A percentile compares a stretch with the other conserved stretches of the same genome.
These are phyloP conservation scores for Lepraria neglecta DNA, from an alignment of 495 filamentous ascomycete genomes.

Conservation along the genomic window DNA sequence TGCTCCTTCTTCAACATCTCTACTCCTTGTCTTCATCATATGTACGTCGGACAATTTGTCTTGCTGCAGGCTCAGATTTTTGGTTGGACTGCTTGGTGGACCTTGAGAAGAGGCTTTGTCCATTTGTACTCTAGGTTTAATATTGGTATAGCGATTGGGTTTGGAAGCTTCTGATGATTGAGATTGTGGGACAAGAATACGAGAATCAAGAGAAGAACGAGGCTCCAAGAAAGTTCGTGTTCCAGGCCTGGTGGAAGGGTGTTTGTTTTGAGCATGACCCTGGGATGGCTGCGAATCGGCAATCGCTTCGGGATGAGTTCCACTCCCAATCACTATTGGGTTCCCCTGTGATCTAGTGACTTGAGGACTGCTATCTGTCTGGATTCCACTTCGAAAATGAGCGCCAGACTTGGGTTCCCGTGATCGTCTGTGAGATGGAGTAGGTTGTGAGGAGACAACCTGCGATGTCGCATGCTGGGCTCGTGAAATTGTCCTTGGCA, in stretches of 20 bases:
- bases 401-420: constrained; percentile 6
- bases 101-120: constrained; percentile 1
- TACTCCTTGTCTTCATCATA: not conserved
- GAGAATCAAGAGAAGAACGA: constrained; percentile 25
- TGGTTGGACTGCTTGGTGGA: not conserved
- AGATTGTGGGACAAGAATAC: constrained; percentile 32
- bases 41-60: not conserved
- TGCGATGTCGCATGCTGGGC: constrained; percentile 41
- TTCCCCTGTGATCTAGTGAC: constrained; percentile 10
- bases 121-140: not conserved
- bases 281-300: constrained; percentile 47
- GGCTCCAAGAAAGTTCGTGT: constrained; percentile 10
- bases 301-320: constrained; percentile 32
- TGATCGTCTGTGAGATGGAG: constrained; percentile 20
- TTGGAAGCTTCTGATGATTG: constrained; percentile 27
- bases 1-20: not conserved
- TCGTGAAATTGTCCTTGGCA: constrained; percentile 32
- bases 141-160: constrained; percentile 23
- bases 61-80: not conserved
- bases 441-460: constrained; percentile 34
- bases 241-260: constrained; percentile 12
- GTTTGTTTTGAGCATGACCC: constrained; percentile 9
- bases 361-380: constrained; percentile 10
- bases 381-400: not conserved
- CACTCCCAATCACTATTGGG: constrained; percentile 17